Evolutionary conservation across 2,329 filamentous ascomycete species (phyloP).

Genomic region (Alternaria rosae): DNA sequence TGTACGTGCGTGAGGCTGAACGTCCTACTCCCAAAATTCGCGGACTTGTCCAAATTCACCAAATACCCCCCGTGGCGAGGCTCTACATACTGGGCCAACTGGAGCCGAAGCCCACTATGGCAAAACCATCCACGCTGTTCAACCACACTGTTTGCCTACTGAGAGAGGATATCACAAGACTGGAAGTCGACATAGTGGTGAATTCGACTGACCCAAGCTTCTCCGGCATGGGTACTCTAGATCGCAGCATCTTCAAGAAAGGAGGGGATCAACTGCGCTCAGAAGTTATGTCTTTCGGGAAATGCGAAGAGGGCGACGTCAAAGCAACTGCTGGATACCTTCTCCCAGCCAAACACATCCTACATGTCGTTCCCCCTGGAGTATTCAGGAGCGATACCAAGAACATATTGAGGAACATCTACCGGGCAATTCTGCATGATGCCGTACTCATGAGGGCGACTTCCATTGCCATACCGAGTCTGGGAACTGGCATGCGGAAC

Average conservation of each 20-base stretch:
- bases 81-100: slow-evolving; percentile 39
- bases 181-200: slow-evolving; percentile 44
- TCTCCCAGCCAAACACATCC: slow-evolving; percentile 39
- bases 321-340: slow-evolving; percentile 34
- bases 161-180: slow-evolving; percentile 44
- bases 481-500: slow-evolving; percentile 42
- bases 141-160: slow-evolving; percentile 40
- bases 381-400: slow-evolving; percentile 32
- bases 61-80: slow-evolving; percentile 36
- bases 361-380: slow-evolving; percentile 41
- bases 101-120: slow-evolving; percentile 31
- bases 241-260: slow-evolving; percentile 40
- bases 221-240: slow-evolving; percentile 38
- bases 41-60: slow-evolving; percentile 30
- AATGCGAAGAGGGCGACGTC: slow-evolving; percentile 39
- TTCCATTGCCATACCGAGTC: slow-evolving; percentile 43
- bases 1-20: slow-evolving; percentile 35
- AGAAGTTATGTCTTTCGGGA: slow-evolving; percentile 31
- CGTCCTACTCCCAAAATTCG: slow-evolving; percentile 12
- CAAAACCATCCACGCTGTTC: slow-evolving; percentile 29
- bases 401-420: slow-evolving; percentile 37
- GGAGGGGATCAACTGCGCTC: slow-evolving; percentile 35
- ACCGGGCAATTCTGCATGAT: slow-evolving; percentile 35
- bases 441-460: slow-evolving; percentile 34
- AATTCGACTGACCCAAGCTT: slow-evolving; percentile 41